A percentile compares a stretch with the other conserved stretches of the same genome.
Evolutionary conservation across 305 asterid species (phyloP).

Genomic region (Fraxinus platypoda): DNA sequence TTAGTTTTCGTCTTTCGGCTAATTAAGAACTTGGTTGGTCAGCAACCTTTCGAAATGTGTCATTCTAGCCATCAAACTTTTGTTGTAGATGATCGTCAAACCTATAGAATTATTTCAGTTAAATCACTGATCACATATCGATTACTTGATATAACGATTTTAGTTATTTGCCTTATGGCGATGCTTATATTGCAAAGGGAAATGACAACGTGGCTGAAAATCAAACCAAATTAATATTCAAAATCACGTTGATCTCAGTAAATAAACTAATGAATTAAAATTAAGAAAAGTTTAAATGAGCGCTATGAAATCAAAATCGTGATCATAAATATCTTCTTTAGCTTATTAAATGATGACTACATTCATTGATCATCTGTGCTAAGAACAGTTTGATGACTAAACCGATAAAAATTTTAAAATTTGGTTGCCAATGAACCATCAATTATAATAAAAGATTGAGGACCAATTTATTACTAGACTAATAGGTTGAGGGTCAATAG

Average conservation of each 20-base stretch:
- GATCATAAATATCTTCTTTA: too few species aligned
- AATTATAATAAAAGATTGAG: not conserved
- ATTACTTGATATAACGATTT: too few species aligned
- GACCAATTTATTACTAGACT: too few species aligned
- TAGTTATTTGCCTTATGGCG: not conserved
- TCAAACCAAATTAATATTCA: too few species aligned
- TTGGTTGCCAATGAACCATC: not conserved
- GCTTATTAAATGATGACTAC: not conserved
- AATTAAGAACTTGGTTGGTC: not conserved
- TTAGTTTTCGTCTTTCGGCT: not conserved
- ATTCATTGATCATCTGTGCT: too few species aligned
- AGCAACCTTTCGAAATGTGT: not conserved
- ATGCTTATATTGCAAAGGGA: not conserved
- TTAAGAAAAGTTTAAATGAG: not conserved
- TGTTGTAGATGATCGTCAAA: not conserved
- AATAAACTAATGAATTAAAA: too few species aligned
- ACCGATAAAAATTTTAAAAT: not conserved
- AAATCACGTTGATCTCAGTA: too few species aligned
- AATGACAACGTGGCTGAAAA: not conserved
- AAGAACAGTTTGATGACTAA: not conserved
- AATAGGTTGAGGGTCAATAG: not conserved
- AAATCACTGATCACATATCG: not conserved
- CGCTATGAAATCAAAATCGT: not conserved
- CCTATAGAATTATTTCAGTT: not conserved
- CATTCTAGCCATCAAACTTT: not conserved